Evolutionary conservation across 495 filamentous ascomycete species (phyloP), one percentile per base, ranked within the genome.

Genomic region (Daldinia decipiens): DNA sequence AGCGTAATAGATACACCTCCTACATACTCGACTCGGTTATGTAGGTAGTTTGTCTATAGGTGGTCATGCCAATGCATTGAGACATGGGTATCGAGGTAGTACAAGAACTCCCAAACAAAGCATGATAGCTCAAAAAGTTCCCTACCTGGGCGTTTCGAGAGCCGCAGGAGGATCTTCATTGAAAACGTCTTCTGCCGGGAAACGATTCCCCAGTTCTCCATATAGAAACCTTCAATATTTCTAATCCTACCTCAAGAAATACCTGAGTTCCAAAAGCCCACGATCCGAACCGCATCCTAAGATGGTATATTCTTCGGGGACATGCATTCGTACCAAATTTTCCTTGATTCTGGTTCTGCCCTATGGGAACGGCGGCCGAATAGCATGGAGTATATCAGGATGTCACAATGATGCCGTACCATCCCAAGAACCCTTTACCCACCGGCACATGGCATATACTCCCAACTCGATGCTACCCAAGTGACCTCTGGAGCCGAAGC

Each of bases 81-180:
- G 4, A 31, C 65, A 72, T 64, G 70, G 70, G 26, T 72, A 47
- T 55, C 15, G 13, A 54, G 6, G 70, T 67, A 59, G 54, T 43
- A 67, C 69, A 63, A 56, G 15, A 12, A 26, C 29, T 36, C 53
- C 26, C 15, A 62, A 65, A 38, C 50, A 45, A 59, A 36, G 69
- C 52, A 51, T 39, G 50, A 59, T 51, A 39, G 36, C 15, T 68
- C 43, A 45, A 55, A 38, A 38, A 19, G 32, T 40, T 61, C 52
- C 29, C 38, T 51, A 53, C 43, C 59, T 31, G 54, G 24, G 29
- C 32, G 70, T 72, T 72, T 72, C 65, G 70, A 65, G 68, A 65
- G 58, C 60, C 70, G 59, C 64, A 72, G 59, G 56, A 61, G 65
- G 70, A 72, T 68, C 39, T 29, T 31, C 32, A 55, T 62, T 56